Evolutionary conservation across 1,139 yeast species (phyloP).

Genomic region (Blastobotrys apis): DNA sequence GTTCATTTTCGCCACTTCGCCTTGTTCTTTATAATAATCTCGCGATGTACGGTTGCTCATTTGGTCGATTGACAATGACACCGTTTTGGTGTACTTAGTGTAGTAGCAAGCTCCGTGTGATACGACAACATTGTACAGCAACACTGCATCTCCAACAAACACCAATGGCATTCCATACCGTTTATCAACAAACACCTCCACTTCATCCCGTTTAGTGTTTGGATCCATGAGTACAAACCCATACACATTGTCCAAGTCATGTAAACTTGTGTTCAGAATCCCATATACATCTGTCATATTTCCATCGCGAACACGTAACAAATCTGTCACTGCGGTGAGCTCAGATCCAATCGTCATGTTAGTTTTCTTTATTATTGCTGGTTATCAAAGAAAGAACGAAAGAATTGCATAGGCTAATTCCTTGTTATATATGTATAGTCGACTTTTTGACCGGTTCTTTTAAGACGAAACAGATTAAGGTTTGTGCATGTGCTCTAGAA

Average conservation of each 20-base stretch:
- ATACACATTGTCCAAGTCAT: slow-evolving; percentile 9
- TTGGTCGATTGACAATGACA: slow-evolving; percentile 3
- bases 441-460: no score
- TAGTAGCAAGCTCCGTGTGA: not conserved
- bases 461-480: no score
- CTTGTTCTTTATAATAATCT: not conserved
- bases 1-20: not conserved
- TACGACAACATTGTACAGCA: slow-evolving; percentile 8
- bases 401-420: no score
- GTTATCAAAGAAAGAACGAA: no score
- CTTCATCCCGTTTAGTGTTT: not conserved
- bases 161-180: slow-evolving; percentile 4
- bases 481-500: no score
- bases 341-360: no score
- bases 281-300: slow-evolving; percentile 11
- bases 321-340: no score
- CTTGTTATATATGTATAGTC: no score
- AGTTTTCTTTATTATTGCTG: no score
- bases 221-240: slow-evolving; percentile 9
- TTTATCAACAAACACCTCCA: slow-evolving; percentile 6
- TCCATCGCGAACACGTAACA: not conserved
- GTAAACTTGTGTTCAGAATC: slow-evolving; percentile 8
- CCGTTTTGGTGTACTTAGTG: slow-evolving; percentile 6
- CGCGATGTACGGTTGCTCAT: no score
- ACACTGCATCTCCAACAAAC: slow-evolving; percentile 8